phyloP scores from a whole-genome alignment of 2,329 filamentous ascomycete genomes.

The Zymoseptoria pseudotritici region DNA sequence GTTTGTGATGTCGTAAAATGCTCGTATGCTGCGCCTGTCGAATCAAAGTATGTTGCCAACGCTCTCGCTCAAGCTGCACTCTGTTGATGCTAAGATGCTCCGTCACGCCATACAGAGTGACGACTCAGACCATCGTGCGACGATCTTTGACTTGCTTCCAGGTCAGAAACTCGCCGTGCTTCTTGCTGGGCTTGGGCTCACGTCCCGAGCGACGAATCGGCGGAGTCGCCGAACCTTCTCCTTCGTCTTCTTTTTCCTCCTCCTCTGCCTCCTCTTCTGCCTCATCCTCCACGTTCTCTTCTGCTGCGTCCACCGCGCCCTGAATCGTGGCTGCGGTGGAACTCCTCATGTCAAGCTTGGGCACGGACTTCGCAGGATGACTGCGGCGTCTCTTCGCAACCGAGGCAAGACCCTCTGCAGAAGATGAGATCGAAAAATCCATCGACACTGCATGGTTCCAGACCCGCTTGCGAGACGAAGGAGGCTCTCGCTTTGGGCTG shows the following conservation, averaged over 20 bases:
- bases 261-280: not conserved
- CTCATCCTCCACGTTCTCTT: not conserved
- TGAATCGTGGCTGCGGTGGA: not conserved
- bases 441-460: not conserved
- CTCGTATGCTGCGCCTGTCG: too few relatives aligned
- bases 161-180: not conserved
- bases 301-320: not conserved
- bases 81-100: not conserved
- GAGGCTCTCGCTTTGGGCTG: not conserved
- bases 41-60: not conserved
- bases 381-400: not conserved
- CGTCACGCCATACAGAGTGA: not conserved
- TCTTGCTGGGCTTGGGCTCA: not conserved
- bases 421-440: slow-evolving; percentile 6
- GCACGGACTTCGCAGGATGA: not conserved
- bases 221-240: not conserved
- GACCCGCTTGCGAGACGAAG: not conserved
- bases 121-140: not conserved
- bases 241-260: not conserved
- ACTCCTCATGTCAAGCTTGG: not conserved
- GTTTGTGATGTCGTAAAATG: too few relatives aligned
- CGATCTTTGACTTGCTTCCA: not conserved
- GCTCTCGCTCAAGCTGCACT: not conserved
- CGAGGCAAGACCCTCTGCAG: slow-evolving; percentile 32
- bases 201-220: not conserved